Percentiles rank a stretch among this genome's conserved stretches.
These are phyloP conservation scores for Daedaleopsis sinensis DNA, from an alignment of 768 basidiomycete species.

Conservation along the genomic window DNA sequence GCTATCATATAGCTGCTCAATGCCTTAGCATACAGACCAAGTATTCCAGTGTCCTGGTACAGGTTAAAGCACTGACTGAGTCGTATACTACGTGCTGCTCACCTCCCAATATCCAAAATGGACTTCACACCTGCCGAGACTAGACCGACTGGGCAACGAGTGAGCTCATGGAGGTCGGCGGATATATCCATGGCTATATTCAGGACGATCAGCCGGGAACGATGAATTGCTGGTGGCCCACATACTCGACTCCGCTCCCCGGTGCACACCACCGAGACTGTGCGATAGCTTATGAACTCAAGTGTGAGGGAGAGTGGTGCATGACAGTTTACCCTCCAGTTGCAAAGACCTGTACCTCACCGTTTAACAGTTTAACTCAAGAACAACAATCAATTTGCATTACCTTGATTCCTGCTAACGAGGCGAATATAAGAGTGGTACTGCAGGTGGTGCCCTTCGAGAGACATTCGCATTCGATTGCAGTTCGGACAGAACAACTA, in stretches of 20 bases:
- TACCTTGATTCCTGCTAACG: slow-evolving; percentile 86
- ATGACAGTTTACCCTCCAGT: slow-evolving; percentile 80
- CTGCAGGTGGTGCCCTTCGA: slow-evolving; percentile 69
- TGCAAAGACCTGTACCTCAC: slow-evolving; percentile 65
- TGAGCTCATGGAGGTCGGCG: slow-evolving; percentile 88
- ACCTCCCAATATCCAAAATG: slow-evolving; percentile 91
- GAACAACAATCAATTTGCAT: slow-evolving; percentile 14
- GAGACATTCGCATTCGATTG: not conserved
- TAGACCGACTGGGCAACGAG: slow-evolving; percentile 87
- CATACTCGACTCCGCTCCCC: slow-evolving; percentile 70
- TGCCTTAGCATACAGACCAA: slow-evolving; percentile 47
- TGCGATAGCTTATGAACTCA: not conserved
- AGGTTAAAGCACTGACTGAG: slow-evolving; percentile 1
- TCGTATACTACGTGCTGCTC: slow-evolving; percentile 6
- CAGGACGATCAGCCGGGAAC: not conserved
- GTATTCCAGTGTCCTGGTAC: slow-evolving; percentile 75
- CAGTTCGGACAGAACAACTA: not conserved
- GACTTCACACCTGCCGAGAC: slow-evolving; percentile 95
- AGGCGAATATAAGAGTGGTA: slow-evolving; percentile 73
- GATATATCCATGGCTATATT: slow-evolving; percentile 90
- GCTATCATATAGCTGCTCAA: too few species aligned
- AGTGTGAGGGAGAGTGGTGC: not conserved
- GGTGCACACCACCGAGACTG: slow-evolving; percentile 84
- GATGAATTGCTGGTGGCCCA: not conserved
- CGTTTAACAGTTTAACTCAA: slow-evolving; percentile 16